Evolutionary conservation across 106 monocot species (phyloP).

Genomic region (Dendrobium huoshanense): DNA sequence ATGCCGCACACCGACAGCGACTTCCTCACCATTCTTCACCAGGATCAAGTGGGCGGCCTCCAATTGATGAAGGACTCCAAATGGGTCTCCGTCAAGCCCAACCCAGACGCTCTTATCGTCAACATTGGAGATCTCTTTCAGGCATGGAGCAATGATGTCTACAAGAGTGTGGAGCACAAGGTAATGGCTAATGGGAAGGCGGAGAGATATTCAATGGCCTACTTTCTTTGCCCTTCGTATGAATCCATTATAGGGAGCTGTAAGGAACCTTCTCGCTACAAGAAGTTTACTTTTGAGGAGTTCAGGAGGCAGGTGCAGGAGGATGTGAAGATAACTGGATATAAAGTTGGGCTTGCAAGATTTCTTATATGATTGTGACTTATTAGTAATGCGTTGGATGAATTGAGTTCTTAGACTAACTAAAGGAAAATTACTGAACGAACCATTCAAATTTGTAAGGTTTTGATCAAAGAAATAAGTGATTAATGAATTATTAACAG

Average conservation of each 20-base stretch:
- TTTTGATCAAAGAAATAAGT: not conserved
- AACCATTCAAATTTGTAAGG: constrained; percentile 1
- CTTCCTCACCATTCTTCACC: constrained; percentile 63
- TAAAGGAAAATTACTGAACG: not conserved
- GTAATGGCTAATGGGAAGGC: constrained; percentile 25
- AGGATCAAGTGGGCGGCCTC: constrained; percentile 62
- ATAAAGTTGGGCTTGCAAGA: constrained; percentile 57
- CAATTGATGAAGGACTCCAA: constrained; percentile 61
- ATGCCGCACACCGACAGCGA: constrained; percentile 78
- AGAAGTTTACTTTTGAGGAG: constrained; percentile 60
- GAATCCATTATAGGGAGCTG: constrained; percentile 29
- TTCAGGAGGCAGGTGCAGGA: constrained; percentile 60
- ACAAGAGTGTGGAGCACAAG: constrained; percentile 46
- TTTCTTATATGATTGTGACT: constrained; percentile 28
- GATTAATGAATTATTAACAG: not conserved
- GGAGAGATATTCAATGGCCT: constrained; percentile 41
- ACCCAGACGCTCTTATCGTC: constrained; percentile 50
- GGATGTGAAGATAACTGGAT: constrained; percentile 51
- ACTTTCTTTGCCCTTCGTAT: constrained; percentile 40
- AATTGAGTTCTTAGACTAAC: not conserved
- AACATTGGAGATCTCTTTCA: constrained; percentile 85
- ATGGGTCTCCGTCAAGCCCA: constrained; percentile 60
- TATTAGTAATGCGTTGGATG: not conserved
- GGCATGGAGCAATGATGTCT: constrained; percentile 46
- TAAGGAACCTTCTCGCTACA: constrained; percentile 27